A percentile compares a stretch with the other conserved stretches of the same genome.
phyloP scores from a whole-genome alignment of 2,329 filamentous ascomycete genomes.

The Arthrinium phaeospermum region DNA sequence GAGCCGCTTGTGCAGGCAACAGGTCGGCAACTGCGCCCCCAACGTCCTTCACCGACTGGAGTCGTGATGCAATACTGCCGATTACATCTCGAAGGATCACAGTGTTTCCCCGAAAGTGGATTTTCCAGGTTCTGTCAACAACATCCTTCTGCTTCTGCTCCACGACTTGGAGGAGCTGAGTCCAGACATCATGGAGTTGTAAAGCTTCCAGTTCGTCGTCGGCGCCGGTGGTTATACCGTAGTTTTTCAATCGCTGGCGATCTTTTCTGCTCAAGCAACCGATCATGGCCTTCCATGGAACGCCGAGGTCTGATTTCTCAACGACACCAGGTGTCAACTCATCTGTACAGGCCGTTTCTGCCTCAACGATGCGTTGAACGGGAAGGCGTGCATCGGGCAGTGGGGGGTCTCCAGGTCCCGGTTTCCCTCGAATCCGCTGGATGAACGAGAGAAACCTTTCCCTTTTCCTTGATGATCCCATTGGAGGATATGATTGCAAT shows the following conservation, averaged over 20 bases:
- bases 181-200: not conserved
- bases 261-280: not conserved
- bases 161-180: not conserved
- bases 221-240: not conserved
- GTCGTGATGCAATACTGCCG: not conserved
- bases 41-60: not conserved
- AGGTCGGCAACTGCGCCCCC: not conserved
- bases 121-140: not conserved
- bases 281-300: not conserved
- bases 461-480: not conserved
- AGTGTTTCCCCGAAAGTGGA: not conserved
- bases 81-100: not conserved
- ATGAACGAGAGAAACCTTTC: not conserved
- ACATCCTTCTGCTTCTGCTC: constrained; percentile 6
- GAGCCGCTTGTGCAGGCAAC: not conserved
- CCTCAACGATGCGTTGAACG: not conserved
- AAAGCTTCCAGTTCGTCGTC: not conserved
- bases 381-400: no score
- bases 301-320: not conserved
- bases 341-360: not conserved
- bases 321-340: not conserved
- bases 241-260: not conserved
- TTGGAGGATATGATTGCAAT: not conserved
- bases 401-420: no score
- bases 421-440: not conserved